These are phyloP conservation scores for Immersiella caudata DNA, from an alignment of 495 filamentous ascomycete species.

Conservation along the genomic window DNA sequence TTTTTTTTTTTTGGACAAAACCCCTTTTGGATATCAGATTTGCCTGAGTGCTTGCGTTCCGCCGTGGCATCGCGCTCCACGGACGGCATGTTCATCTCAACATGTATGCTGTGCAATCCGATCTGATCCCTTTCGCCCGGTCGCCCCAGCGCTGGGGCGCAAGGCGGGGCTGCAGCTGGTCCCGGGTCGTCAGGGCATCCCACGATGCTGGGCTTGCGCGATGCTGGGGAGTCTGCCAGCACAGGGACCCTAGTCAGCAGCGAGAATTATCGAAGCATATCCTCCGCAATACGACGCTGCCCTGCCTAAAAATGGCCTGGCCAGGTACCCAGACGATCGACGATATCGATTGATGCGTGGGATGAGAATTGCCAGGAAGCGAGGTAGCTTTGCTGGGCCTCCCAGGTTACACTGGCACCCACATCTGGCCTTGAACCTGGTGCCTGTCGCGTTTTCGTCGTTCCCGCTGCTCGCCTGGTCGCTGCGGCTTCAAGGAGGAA, in stretches of 20 bases:
- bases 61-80: background rate
- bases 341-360: slow-evolving; percentile 20
- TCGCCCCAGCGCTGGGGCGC: background rate
- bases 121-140: background rate
- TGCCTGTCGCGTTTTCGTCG: background rate
- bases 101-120: background rate
- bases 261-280: slow-evolving; percentile 5
- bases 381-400: background rate
- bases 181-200: background rate
- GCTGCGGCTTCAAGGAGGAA: background rate
- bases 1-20: too few species aligned
- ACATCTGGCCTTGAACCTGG: background rate
- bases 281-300: slow-evolving; percentile 6
- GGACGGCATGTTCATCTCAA: background rate
- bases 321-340: slow-evolving; percentile 11
- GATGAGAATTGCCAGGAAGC: slow-evolving; percentile 1
- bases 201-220: background rate
- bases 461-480: slow-evolving; percentile 3
- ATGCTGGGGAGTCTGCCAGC: background rate
- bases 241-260: background rate
- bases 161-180: background rate
- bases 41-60: background rate
- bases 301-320: background rate
- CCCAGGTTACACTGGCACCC: background rate
- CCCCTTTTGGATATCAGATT: background rate